Base-by-base conservation (phyloP, 495 filamentous ascomycete species). In the Echria macrotheca region DNA sequence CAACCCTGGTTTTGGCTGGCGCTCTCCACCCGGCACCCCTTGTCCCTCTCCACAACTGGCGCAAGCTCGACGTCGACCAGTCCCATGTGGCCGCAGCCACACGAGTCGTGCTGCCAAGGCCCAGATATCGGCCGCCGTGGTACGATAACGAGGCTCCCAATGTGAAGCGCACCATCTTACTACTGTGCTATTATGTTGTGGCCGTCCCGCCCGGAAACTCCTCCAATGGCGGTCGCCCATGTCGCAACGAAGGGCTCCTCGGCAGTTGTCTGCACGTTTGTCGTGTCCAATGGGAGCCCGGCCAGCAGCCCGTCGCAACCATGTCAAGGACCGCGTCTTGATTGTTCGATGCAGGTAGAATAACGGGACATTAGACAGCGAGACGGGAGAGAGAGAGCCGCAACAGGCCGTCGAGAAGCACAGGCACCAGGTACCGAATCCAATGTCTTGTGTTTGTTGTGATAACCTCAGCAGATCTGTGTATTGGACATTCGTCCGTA, bases 211-310 rank as follows among this genome's bases (percentile, higher is more conserved):
- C n/a, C n/a, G n/a, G n/a, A n/a, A n/a, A n/a, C n/a, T 35, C 28
- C 46, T 39, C 46, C 46, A 48, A 48, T 48, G 32, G 46, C 46
- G 33, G 46, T 25, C 23, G 18, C 31, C 10, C 46, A 22, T 23
- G 33, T 38, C 46, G 15, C 46, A 39, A 48, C 35, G 39, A 50
- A 50, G 41, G 39, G 28, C 49, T 44, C 37, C 49, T 51, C 49
- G 49, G 49, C 40, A 51, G 49, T 51, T 51, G 32, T 44, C 49
- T 44, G 49, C 49, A 33, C 18, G 38, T 3, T 26, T n/a, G 14
- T 15, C 18, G 10, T 26, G 29, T 11, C 49, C 49, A 44, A 51
- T 51, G 11, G 31, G 41, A 39, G 41, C 11, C 15, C 10, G 10
- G 31, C n/a, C 41, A 19, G 22, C 19, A 24, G 24, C 28, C 42